Conservation (phyloP, 2,329 filamentous ascomycete species). For the Thielaviopsis musarum region DNA sequence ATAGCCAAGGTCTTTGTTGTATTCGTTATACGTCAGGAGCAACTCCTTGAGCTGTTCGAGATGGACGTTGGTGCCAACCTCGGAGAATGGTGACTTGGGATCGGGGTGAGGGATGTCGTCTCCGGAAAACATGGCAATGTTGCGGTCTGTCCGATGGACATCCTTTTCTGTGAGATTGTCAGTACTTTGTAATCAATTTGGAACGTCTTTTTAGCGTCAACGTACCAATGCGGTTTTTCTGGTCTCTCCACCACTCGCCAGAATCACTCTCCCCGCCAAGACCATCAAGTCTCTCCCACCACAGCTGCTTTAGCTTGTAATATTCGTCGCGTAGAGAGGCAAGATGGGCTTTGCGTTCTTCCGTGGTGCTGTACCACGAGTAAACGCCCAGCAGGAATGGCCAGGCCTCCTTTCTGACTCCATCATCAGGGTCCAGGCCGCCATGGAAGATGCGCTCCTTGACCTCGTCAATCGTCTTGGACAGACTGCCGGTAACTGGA, state of each 20-base stretch:
- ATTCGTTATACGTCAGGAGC: conserved; percentile 96
- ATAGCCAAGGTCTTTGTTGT: conserved; percentile 88
- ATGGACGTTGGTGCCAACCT: conserved; percentile 87
- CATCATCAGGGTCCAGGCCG: conserved; percentile 73
- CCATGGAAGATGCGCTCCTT: conserved; percentile 97
- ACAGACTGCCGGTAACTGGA: conserved; percentile 50
- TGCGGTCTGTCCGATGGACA: conserved; percentile 90
- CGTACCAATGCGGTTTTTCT: conserved; percentile 82
- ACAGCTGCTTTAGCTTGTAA: conserved; percentile 78
- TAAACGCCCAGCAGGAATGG: conserved; percentile 82
- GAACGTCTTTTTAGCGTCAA: conserved; percentile 9
- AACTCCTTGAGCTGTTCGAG: conserved; percentile 99
- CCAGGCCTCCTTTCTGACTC: conserved; percentile 92
- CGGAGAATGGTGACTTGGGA: conserved; percentile 85
- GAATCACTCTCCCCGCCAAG: conserved; percentile 63
- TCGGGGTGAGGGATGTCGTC: conserved; percentile 96
- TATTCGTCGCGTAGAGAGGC: conserved; percentile 86
- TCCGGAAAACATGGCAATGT: conserved; percentile 85
- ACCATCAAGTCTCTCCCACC: conserved; percentile 90
- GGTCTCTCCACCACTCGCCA: conserved; percentile 93
- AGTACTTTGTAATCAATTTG: conserved; percentile 7
- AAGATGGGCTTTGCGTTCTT: conserved; percentile 68
- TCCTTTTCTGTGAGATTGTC: conserved; percentile 61
- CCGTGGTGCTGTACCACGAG: conserved; percentile 76
- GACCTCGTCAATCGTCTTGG: conserved; percentile 74